A percentile compares a stretch with the other conserved stretches of the same genome.
Conservation (phyloP, 495 filamentous ascomycete species). For the Pseudomonodictys pantanalensis region DNA sequence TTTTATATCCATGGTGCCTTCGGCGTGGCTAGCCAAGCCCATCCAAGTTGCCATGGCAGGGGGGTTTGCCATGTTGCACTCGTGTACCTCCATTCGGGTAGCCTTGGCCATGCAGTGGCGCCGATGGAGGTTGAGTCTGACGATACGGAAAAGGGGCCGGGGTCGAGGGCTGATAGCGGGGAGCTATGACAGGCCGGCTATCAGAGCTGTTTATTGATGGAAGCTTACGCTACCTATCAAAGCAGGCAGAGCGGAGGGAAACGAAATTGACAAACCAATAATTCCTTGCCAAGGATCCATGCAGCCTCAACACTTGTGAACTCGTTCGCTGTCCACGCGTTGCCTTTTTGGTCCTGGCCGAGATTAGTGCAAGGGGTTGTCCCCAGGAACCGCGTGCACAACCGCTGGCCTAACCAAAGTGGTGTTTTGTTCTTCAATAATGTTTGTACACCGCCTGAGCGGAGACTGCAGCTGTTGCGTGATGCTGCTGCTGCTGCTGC, state of each 20-base stretch:
- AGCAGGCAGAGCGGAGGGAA: constrained; percentile 19
- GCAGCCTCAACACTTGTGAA: constrained; percentile 21
- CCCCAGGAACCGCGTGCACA: not conserved
- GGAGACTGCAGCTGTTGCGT: not conserved
- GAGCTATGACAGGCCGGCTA: constrained; percentile 9
- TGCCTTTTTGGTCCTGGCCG: no score
- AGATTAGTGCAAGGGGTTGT: not conserved
- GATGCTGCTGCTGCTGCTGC: not conserved
- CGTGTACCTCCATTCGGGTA: constrained; percentile 12
- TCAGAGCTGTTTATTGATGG: constrained; percentile 22
- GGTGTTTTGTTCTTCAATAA: not conserved
- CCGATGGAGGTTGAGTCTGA: constrained; percentile 12
- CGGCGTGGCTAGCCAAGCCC: constrained; percentile 12
- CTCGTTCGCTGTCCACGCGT: no score
- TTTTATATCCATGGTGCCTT: constrained; percentile 31
- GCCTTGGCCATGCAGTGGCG: constrained; percentile 25
- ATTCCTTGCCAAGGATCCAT: constrained; percentile 11
- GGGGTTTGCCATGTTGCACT: constrained; percentile 24
- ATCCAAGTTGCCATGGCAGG: constrained; percentile 12
- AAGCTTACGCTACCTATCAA: constrained; percentile 15
- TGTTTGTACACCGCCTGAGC: not conserved
- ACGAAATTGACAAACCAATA: constrained; percentile 30
- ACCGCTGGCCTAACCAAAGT: not conserved
- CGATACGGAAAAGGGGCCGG: constrained; percentile 30
- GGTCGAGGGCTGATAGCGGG: not conserved